Base-by-base conservation (phyloP, 805 yeast genomes). In the Schwanniomyces sp. region DNA sequence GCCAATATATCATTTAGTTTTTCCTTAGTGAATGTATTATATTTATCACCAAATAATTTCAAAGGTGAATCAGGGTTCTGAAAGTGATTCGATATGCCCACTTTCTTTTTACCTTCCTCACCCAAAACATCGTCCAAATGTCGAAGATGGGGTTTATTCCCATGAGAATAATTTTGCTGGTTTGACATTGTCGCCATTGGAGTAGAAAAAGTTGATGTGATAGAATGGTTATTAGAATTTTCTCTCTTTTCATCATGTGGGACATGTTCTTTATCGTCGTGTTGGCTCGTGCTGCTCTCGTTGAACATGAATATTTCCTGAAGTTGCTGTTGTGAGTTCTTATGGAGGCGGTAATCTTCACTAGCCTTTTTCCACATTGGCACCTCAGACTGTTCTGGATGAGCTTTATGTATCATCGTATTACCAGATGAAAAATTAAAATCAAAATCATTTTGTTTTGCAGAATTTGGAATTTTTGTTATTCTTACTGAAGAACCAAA, bases 11-110 rank as follows among this genome's bases (percentile, higher is more conserved):
- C 69, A 41, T 47, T 62, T 25, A 69, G 55, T 43, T 57, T 62
- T 37, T 56, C 70, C 44, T 69, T 69, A 9, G 78, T 73, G 46
- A 61, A 73, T 0, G 78, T 73, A 51, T 73, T 70, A 50, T 73
- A 73, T 29, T 70, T 62, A 41, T 60, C 63, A 7, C 67, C 64
- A 48, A 69, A 73, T 12, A 73, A 56, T 49, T 73, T 73, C 40
- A 73, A 59, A 1, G 78, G 78, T n/a, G 75, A 70, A 12, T 64
- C 74, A 1, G 69, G 68, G 18, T 61, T 59, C n/a, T 55, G 54
- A 14, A 48, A 21, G 40, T 46, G 52, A n/a, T 21, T 37, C 2
- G 16, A n/a, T 26, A 14, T 3, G 28, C 58, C 52, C 34, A 44
- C 50, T 10, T 54, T 54, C 41, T 25, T n/a, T 18, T 50, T 49